Conservation (phyloP, 192 early-diverging fungal genomes). For the Coemansia umbellata region DNA sequence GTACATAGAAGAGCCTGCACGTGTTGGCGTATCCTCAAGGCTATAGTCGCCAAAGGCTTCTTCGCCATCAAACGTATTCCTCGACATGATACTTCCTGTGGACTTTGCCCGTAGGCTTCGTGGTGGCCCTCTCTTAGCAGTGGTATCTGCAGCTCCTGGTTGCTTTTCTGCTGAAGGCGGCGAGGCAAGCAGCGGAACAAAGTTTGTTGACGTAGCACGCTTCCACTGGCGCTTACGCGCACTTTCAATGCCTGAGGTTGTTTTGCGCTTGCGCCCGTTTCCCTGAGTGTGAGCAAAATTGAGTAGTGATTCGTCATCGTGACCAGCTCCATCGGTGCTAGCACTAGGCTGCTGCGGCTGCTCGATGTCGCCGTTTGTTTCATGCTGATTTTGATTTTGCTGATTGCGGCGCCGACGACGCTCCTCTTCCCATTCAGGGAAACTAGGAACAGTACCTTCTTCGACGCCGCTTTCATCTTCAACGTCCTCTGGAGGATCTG, state of each 20-base stretch:
- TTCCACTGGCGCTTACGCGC: conserved; percentile 54
- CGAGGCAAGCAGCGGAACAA: conserved; percentile 42
- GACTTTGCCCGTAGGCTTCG: conserved; percentile 16
- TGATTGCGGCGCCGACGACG: conserved; percentile 12
- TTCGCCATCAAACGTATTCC: not conserved
- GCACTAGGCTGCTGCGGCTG: not conserved
- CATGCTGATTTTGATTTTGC: conserved; percentile 1
- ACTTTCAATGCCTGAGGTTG: conserved; percentile 48
- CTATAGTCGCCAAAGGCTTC: not conserved
- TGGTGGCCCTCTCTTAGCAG: conserved; percentile 1
- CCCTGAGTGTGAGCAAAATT: conserved; percentile 34
- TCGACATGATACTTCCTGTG: conserved; percentile 3
- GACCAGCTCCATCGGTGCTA: not conserved
- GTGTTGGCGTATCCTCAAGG: conserved; percentile 8
- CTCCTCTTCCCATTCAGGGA: conserved; percentile 51
- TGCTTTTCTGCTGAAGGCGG: conserved; percentile 1
- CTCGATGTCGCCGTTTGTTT: too few relatives aligned
- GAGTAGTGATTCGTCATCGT: conserved; percentile 18
- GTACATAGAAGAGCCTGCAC: not conserved
- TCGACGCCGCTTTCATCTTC: conserved; percentile 28
- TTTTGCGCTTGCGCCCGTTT: conserved; percentile 50
- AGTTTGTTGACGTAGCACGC: conserved; percentile 46
- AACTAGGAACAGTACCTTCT: conserved; percentile 47
- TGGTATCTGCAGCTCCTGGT: not conserved
- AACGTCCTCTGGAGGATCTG: conserved; percentile 34